These are phyloP conservation scores for Dipodascopsis uninucleata DNA, from an alignment of 805 yeast genomes.

Conservation along the genomic window DNA sequence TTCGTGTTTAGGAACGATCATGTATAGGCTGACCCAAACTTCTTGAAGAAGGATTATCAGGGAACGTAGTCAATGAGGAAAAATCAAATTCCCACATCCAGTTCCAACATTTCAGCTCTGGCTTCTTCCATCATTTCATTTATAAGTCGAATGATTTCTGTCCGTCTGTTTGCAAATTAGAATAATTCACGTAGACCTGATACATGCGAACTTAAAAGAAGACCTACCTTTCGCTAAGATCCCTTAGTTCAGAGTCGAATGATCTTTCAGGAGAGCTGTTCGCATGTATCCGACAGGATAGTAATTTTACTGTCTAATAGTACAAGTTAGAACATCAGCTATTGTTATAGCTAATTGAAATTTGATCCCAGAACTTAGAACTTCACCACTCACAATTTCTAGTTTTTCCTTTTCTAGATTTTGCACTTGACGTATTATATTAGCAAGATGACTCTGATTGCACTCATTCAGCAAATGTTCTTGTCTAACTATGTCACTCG, in stretches of 20 bases:
- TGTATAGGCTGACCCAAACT: too few species aligned
- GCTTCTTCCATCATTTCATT: slow-evolving; percentile 25
- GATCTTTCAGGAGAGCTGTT: slow-evolving; percentile 6
- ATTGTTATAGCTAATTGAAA: background rate
- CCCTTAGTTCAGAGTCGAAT: slow-evolving; percentile 17
- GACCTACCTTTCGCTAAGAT: slow-evolving; percentile 3
- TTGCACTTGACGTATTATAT: slow-evolving; percentile 19
- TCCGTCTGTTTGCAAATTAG: slow-evolving; percentile 4
- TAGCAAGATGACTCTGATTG: slow-evolving; percentile 2
- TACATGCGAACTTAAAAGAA: background rate
- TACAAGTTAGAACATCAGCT: background rate
- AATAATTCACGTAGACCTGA: background rate
- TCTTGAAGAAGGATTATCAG: too few species aligned
- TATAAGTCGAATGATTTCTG: slow-evolving; percentile 10
- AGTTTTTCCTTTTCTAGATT: slow-evolving; percentile 22
- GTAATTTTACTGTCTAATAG: slow-evolving; percentile 9
- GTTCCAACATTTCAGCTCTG: slow-evolving; percentile 23
- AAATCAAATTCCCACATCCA: too few species aligned
- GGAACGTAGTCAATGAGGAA: too few species aligned
- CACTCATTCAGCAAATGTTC: slow-evolving; percentile 7
- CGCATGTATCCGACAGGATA: slow-evolving; percentile 12
- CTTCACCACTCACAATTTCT: too few species aligned
- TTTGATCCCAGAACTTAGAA: background rate
- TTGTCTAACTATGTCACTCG: slow-evolving; percentile 19
- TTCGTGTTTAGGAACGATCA: too few species aligned